phyloP scores from a whole-genome alignment of 805 yeast genomes.

The Yarrowia porcina region DNA sequence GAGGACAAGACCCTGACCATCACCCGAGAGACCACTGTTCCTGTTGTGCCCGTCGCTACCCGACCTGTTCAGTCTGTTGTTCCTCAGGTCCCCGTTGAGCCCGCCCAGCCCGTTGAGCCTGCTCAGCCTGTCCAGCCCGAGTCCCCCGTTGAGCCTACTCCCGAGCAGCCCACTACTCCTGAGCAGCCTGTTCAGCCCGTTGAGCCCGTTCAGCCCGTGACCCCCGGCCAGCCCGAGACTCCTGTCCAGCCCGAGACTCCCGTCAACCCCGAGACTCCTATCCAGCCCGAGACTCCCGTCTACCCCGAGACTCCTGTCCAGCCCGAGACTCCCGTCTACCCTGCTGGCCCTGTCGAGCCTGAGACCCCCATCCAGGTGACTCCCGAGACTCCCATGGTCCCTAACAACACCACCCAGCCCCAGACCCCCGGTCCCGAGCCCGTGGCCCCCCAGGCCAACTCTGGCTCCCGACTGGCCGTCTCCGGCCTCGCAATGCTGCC shows the following conservation, averaged over 20 bases:
- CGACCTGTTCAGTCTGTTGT: background rate
- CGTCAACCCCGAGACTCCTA: background rate
- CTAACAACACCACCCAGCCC: background rate
- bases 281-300: background rate
- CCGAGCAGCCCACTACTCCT: background rate
- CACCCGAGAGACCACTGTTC: background rate
- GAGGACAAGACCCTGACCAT: constrained; percentile 3
- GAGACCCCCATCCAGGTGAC: background rate
- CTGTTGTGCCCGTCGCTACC: background rate
- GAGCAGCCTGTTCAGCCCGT: too few species aligned
- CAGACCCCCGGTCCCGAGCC: background rate
- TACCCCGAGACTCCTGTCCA: background rate
- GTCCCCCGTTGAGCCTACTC: background rate
- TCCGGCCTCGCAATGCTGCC: background rate
- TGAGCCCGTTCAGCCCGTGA: too few species aligned
- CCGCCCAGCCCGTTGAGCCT: background rate
- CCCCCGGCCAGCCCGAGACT: background rate
- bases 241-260: background rate
- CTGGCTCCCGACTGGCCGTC: background rate
- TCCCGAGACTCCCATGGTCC: background rate
- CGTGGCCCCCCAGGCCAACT: constrained; percentile 3
- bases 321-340: background rate
- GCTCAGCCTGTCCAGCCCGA: background rate
- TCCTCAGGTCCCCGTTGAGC: background rate
- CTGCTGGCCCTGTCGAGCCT: background rate